Evolutionary conservation across 345 rosid species (phyloP).

Genomic region (Mangifera indica): DNA sequence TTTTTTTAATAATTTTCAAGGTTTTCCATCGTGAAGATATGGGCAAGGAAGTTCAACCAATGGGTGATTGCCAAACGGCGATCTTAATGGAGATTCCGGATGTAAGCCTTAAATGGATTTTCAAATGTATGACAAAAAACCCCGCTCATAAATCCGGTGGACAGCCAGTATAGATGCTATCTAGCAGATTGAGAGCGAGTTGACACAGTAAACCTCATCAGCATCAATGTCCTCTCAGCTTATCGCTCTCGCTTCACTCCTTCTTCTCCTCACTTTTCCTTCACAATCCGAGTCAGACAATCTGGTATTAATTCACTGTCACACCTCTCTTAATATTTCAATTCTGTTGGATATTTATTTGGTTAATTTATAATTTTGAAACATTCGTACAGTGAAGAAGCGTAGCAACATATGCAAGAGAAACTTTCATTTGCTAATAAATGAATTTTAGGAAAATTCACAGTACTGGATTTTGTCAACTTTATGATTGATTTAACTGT

Average conservation of each 20-base stretch:
- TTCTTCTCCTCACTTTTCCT: neutral
- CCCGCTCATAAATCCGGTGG: too few species aligned
- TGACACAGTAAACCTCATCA: neutral
- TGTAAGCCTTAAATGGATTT: too few species aligned
- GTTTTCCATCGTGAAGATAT: too few species aligned
- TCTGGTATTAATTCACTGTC: neutral
- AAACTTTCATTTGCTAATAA: too few species aligned
- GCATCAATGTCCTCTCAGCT: neutral
- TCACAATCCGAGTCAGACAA: constrained; percentile 6
- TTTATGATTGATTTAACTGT: too few species aligned
- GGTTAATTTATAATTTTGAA: neutral
- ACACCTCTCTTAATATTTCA: too few species aligned
- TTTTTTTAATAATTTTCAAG: too few species aligned
- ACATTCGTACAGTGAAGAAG: neutral
- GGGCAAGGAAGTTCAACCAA: too few species aligned
- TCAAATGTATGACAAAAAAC: too few species aligned
- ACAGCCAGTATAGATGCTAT: neutral
- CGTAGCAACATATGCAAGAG: neutral
- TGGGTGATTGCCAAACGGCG: too few species aligned
- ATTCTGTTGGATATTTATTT: neutral
- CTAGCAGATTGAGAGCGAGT: neutral
- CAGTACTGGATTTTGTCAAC: too few species aligned
- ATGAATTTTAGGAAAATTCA: neutral
- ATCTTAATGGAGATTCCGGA: too few species aligned
- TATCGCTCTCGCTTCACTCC: neutral